Conservation (phyloP, 1,139 yeast genomes). For the Sugiyamaella grinbergsii region DNA sequence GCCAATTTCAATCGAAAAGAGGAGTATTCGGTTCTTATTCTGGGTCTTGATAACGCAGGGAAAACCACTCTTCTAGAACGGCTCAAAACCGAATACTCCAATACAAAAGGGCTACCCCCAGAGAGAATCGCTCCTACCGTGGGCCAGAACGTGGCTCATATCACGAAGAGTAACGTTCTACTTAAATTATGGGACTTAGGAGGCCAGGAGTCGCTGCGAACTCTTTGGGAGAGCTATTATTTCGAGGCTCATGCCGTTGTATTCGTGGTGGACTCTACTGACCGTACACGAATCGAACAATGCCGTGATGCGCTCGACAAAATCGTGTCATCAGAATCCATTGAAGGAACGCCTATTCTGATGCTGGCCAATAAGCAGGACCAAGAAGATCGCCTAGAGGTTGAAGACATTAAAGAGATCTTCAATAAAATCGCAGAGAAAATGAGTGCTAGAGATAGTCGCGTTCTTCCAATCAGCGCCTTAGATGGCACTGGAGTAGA, state of each 20-base stretch:
- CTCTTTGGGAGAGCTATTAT: conserved; percentile 87
- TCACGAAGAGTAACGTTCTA: conserved; percentile 54
- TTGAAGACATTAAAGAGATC: conserved; percentile 75
- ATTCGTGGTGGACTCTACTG: conserved; percentile 90
- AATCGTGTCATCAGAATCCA: conserved; percentile 55
- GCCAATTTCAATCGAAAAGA: conserved; percentile 58
- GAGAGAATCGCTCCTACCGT: conserved; percentile 66
- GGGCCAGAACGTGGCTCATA: conserved; percentile 70
- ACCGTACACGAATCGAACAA: conserved; percentile 77
- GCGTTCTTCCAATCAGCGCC: conserved; percentile 88
- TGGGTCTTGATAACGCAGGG: conserved; percentile 96
- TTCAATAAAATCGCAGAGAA: conserved; percentile 78
- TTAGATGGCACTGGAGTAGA: conserved; percentile 77
- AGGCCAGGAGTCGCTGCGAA: conserved; percentile 80
- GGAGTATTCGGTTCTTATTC: conserved; percentile 72
- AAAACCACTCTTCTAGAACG: conserved; percentile 81
- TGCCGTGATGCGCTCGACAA: conserved; percentile 63
- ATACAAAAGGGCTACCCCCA: conserved; percentile 47
- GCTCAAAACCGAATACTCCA: conserved; percentile 54
- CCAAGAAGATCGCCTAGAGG: conserved; percentile 77
- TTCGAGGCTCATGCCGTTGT: conserved; percentile 86
- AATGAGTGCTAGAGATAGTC: conserved; percentile 85
- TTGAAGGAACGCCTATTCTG: conserved; percentile 80
- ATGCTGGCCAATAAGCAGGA: conserved; percentile 98
- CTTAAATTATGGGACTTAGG: conserved; percentile 96